Base-by-base conservation (phyloP, 1,284 basidiomycete genomes). In the Leccinum griseonigrum region DNA sequence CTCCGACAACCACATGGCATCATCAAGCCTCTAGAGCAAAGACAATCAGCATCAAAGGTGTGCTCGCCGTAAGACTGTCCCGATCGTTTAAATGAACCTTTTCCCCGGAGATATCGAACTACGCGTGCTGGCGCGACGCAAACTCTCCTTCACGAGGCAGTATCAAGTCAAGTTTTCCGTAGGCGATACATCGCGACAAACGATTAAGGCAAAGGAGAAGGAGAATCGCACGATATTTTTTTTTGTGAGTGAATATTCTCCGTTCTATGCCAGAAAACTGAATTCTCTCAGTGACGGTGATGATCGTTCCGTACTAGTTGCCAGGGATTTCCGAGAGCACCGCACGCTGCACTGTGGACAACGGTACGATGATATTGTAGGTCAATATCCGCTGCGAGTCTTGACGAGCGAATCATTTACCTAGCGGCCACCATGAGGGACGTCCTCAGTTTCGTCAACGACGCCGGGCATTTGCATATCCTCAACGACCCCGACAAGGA, bases 1-100 rank as follows among this genome's bases (percentile, higher is more conserved):
- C 84, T 98, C 22, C 82, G 93, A 54, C 95, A 98, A 75, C 90
- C 95, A 1, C 95, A 98, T 26, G 22, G 22, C 74, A 97, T 98
- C 75, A 92, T 97, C 82, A 97, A 97, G 77, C 84, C 10, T 48
- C 22, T 7, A 48, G 46, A 10, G 11, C 18, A 48, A 48, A 48
- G 22, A 18, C 46, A 22, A 48, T 48, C 46, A 22, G 4, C 3
- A 22, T 48, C 22, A 48, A 48, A 48, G 46, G 46, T 38, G 36
- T 22, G 46, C 22, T 48, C 97, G 93, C 46, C 11, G 2, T 13
- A 48, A 18, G 46, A 13, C 46, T 48, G 11, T n/a, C 18, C 14
- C 46, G 46, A 9, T 48, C 11, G 46, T 22, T 13, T 22, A 10
- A 48, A 6, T 22, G 13, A 11, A 48, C 22, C 18, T 38, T 22